Evolutionary conservation across 2,329 filamentous ascomycete species (phyloP).

Genomic region (Exophiala viscosa): DNA sequence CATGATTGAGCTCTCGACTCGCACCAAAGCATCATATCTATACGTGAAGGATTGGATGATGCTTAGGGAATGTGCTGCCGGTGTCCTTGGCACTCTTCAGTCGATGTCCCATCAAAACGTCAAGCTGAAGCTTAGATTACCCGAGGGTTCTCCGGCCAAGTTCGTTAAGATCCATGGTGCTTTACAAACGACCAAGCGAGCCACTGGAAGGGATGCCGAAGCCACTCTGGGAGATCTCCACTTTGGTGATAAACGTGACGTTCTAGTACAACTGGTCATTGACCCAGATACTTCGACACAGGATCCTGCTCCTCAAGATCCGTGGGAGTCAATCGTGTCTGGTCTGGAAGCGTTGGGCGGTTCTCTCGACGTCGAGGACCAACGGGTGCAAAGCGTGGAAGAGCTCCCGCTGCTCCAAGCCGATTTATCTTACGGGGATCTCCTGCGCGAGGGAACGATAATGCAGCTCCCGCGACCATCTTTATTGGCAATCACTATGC

Average conservation of each 20-base stretch:
- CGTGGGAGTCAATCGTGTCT: constrained; percentile 96
- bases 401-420: constrained; percentile 94
- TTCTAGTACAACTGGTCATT: constrained; percentile 91
- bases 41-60: constrained; percentile 99
- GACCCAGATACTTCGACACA: constrained; percentile 76
- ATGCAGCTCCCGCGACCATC: constrained; percentile 86
- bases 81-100: constrained; percentile 86
- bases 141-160: constrained; percentile 93
- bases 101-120: constrained; percentile 97
- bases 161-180: constrained; percentile 98
- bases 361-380: constrained; percentile 78
- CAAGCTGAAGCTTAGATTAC: constrained; percentile 87
- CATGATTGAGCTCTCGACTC: constrained; percentile 93
- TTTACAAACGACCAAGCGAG: constrained; percentile 91
- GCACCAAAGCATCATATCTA: constrained; percentile 94
- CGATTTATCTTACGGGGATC: constrained; percentile 88
- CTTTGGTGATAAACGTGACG: constrained; percentile 92
- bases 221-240: constrained; percentile 85
- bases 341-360: constrained; percentile 90
- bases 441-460: constrained; percentile 80
- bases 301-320: constrained; percentile 84
- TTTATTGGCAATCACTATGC: constrained; percentile 90
- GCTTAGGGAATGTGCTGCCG: constrained; percentile 91
- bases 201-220: constrained; percentile 90
- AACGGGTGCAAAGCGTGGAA: constrained; percentile 79